Evolutionary conservation across 805 yeast genomes (phyloP).

Genomic region (Kuraishia borneana): DNA sequence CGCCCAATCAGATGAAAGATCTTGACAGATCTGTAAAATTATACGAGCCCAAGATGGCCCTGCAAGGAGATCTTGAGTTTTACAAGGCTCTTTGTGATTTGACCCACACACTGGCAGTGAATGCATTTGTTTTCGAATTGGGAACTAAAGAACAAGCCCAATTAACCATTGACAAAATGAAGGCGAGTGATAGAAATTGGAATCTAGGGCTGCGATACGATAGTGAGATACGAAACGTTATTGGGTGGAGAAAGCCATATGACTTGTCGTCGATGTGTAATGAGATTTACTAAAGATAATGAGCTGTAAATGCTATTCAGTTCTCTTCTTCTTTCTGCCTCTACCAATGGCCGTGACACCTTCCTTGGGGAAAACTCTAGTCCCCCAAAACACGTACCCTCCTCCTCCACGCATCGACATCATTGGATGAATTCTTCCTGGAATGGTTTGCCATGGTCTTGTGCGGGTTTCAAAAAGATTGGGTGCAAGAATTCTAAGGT

Average conservation of each 20-base stretch:
- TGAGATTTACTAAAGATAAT: not conserved
- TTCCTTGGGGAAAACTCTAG: conserved; percentile 64
- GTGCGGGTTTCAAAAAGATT: conserved; percentile 73
- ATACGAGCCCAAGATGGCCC: conserved; percentile 71
- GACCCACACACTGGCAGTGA: conserved; percentile 26
- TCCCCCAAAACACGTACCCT: conserved; percentile 74
- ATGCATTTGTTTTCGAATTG: conserved; percentile 66
- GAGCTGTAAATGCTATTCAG: not conserved
- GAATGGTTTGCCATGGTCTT: conserved; percentile 82
- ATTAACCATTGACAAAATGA: conserved; percentile 1
- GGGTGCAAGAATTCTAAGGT: conserved; percentile 71
- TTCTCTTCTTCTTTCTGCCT: conserved; percentile 25
- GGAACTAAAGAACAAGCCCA: conserved; percentile 52
- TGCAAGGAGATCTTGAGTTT: conserved; percentile 70
- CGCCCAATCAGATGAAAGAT: conserved; percentile 32
- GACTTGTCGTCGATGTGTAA: conserved; percentile 2
- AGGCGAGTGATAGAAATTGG: conserved; percentile 29
- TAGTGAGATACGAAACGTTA: conserved; percentile 44
- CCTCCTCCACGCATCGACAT: conserved; percentile 94
- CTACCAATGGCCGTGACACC: conserved; percentile 61
- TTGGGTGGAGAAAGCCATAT: conserved; percentile 40
- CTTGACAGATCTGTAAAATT: conserved; percentile 53
- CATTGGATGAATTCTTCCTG: conserved; percentile 88
- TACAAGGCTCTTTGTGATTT: conserved; percentile 45
- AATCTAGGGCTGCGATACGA: conserved; percentile 35